phyloP scores from a whole-genome alignment of 768 basidiomycete species.

The Arthromyces matolae region DNA sequence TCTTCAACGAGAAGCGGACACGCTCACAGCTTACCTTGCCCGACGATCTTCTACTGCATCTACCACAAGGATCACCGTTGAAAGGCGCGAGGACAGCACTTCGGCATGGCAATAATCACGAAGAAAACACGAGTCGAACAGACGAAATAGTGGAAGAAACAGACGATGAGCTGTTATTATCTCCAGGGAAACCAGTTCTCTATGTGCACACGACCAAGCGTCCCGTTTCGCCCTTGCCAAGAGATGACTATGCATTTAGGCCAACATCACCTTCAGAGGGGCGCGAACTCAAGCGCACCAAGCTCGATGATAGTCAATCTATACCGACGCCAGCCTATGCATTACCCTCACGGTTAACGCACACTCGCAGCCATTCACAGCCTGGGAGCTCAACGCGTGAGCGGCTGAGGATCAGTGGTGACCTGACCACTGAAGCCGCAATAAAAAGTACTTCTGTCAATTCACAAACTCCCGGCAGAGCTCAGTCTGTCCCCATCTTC shows the following conservation, averaged over 20 bases:
- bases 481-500: constrained; percentile 45
- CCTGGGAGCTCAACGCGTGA: constrained; percentile 24
- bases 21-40: constrained; percentile 51
- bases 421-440: constrained; percentile 20
- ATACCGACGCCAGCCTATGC: constrained; percentile 10
- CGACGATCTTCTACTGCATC: constrained; percentile 38
- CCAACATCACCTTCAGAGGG: constrained; percentile 25
- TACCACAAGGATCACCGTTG: constrained; percentile 48
- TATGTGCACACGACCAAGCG: constrained; percentile 30
- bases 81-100: constrained; percentile 45
- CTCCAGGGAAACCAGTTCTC: constrained; percentile 32
- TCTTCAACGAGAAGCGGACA: constrained; percentile 36
- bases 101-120: constrained; percentile 15
- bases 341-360: constrained; percentile 15
- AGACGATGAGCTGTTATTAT: constrained; percentile 48
- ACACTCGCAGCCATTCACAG: constrained; percentile 36
- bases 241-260: constrained; percentile 25
- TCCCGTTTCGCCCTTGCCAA: constrained; percentile 35
- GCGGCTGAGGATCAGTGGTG: constrained; percentile 21
- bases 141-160: constrained; percentile 26
- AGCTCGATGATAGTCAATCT: constrained; percentile 22
- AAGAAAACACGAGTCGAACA: not conserved
- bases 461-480: constrained; percentile 34
- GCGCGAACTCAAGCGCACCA: constrained; percentile 35
- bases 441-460: constrained; percentile 15